Conservation (phyloP, 805 yeast genomes). For the Dipodascopsis tothii region DNA sequence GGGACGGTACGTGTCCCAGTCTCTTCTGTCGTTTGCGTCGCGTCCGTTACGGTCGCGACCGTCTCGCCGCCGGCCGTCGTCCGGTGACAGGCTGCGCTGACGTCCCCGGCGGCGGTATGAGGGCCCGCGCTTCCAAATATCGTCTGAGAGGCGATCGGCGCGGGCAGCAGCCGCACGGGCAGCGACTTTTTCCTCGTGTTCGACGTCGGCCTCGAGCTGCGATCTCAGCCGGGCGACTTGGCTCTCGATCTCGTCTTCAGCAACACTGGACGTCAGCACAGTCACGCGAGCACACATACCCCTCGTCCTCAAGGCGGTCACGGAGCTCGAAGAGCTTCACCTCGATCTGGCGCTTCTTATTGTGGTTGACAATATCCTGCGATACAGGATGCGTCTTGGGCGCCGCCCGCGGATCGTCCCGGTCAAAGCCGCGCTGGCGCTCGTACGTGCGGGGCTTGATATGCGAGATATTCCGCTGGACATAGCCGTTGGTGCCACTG, state of each 20-base stretch:
- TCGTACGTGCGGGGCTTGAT: constrained; percentile 7
- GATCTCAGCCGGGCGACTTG: constrained; percentile 17
- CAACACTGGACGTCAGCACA: constrained; percentile 7
- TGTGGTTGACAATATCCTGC: constrained; percentile 18
- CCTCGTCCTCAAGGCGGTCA: constrained; percentile 24
- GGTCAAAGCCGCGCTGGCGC: constrained; percentile 1
- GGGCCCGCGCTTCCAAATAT: not conserved
- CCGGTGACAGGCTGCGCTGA: not conserved
- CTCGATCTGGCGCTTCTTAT: constrained; percentile 20
- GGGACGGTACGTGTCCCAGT: too few species aligned
- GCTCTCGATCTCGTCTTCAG: constrained; percentile 23
- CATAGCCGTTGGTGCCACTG: constrained; percentile 29
- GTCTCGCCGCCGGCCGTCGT: too few species aligned
- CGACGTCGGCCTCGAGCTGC: constrained; percentile 1
- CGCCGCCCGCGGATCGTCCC: not conserved
- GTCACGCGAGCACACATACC: constrained; percentile 5
- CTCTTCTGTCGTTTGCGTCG: too few species aligned
- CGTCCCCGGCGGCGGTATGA: not conserved
- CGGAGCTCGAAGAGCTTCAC: constrained; percentile 25
- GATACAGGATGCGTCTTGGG: not conserved
- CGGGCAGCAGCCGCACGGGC: too few species aligned
- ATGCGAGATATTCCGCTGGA: constrained; percentile 24
- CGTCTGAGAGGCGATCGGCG: not conserved
- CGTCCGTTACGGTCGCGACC: too few species aligned
- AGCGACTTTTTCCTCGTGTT: not conserved